Evolutionary conservation across 192 early-diverging fungal genomes (phyloP).

Genomic region (Linnemannia schmuckeri): DNA sequence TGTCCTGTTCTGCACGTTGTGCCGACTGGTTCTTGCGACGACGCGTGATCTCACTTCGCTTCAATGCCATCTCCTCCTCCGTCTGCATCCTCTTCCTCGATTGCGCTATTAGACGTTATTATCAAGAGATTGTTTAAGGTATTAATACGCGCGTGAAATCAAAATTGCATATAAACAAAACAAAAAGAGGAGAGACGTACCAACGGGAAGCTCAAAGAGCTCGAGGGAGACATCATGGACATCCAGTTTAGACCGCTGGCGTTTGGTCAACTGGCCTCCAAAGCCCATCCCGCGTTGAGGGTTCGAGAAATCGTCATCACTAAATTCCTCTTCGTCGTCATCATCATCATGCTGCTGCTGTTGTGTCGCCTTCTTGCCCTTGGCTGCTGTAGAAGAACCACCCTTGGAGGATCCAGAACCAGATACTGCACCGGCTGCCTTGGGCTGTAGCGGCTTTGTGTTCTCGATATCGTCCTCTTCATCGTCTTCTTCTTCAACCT

Average conservation of each 20-base stretch:
- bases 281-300: conserved; percentile 37
- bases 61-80: conserved; percentile 77
- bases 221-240: conserved; percentile 64
- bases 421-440: conserved; percentile 22
- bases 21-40: conserved; percentile 84
- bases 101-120: conserved; percentile 57
- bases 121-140: neutral
- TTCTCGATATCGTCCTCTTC: conserved; percentile 56
- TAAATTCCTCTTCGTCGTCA: conserved; percentile 41
- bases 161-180: neutral
- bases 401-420: conserved; percentile 3
- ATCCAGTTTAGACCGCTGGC: conserved; percentile 78
- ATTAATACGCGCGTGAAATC: neutral
- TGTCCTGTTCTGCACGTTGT: conserved; percentile 82
- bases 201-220: conserved; percentile 76
- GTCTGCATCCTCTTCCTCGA: conserved; percentile 74
- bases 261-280: conserved; percentile 71
- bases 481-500: conserved; percentile 47
- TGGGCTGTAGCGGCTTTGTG: conserved; percentile 29
- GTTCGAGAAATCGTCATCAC: conserved; percentile 51
- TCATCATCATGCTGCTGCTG: conserved; percentile 15
- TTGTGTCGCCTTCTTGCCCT: conserved; percentile 32
- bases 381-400: conserved; percentile 8
- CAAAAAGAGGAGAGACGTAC: conserved; percentile 48
- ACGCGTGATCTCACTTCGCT: conserved; percentile 80